phyloP scores from a whole-genome alignment of 805 yeast species.

The Starmerella kuoi region DNA sequence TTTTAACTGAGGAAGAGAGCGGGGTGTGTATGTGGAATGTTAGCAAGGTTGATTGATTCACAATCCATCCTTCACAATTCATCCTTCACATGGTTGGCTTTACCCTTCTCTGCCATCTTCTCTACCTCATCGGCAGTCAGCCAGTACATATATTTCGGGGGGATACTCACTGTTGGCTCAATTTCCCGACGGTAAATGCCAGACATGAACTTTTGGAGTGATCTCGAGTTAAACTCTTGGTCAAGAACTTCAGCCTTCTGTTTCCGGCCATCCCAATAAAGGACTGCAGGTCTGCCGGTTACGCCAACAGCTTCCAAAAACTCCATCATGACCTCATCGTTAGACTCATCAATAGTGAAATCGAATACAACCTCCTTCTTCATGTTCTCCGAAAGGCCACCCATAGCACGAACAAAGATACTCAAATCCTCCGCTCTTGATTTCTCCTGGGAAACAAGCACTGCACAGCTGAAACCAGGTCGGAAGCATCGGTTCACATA shows the following conservation, averaged over 20 bases:
- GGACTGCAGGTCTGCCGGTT: constrained; percentile 15
- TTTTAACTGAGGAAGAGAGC: too few species aligned
- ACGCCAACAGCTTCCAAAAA: constrained; percentile 15
- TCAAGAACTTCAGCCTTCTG: constrained; percentile 7
- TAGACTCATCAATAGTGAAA: constrained; percentile 13
- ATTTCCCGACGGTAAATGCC: constrained; percentile 9
- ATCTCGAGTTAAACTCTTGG: constrained; percentile 11
- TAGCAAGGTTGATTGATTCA: too few species aligned
- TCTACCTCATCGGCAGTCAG: constrained; percentile 20
- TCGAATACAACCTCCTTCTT: constrained; percentile 15
- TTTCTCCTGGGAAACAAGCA: constrained; percentile 14
- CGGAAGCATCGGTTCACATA: constrained; percentile 19
- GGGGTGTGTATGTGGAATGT: too few species aligned
- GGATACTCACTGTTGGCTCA: constrained; percentile 7
- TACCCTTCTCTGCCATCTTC: constrained; percentile 9
- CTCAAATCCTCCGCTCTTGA: constrained; percentile 13
- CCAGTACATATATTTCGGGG: constrained; percentile 19
- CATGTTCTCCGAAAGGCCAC: constrained; percentile 8
- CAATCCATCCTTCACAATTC: constrained; percentile 10
- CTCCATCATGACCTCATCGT: constrained; percentile 11
- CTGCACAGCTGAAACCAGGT: constrained; percentile 14
- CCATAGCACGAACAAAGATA: constrained; percentile 13
- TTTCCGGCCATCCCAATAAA: constrained; percentile 14
- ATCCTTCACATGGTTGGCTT: constrained; percentile 8
- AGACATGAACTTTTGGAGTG: constrained; percentile 8